Evolutionary conservation across 2,329 filamentous ascomycete species (phyloP).

Genomic region (Calonectria fujianensis): DNA sequence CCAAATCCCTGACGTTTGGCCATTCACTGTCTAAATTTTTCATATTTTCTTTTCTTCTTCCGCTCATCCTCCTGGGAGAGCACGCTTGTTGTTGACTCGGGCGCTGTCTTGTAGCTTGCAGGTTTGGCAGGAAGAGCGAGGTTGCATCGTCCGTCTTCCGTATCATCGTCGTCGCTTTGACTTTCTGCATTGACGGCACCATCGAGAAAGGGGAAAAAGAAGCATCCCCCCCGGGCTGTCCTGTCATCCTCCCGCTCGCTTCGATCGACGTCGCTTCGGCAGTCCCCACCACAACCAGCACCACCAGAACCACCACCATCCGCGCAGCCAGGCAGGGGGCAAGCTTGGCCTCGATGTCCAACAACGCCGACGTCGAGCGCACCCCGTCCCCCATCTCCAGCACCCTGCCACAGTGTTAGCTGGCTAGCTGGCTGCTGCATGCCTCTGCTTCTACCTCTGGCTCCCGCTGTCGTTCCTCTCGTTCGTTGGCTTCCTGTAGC

Average conservation of each 20-base stretch:
- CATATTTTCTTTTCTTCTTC: neutral
- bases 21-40: constrained; percentile 14
- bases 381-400: constrained; percentile 43
- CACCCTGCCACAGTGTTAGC: constrained; percentile 21
- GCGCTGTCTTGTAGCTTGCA: neutral
- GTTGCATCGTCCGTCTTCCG: constrained; percentile 19
- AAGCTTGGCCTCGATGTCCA: constrained; percentile 48
- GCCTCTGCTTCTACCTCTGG: constrained; percentile 21
- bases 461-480: neutral
- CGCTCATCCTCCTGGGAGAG: constrained; percentile 10
- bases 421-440: constrained; percentile 20
- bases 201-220: constrained; percentile 37
- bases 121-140: neutral
- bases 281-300: constrained; percentile 43
- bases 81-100: constrained; percentile 23
- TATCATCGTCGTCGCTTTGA: constrained; percentile 12
- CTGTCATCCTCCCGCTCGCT: constrained; percentile 43
- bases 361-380: constrained; percentile 42
- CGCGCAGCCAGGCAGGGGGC: constrained; percentile 52
- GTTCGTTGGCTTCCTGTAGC: constrained; percentile 25
- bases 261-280: constrained; percentile 43
- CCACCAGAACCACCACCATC: constrained; percentile 53
- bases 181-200: constrained; percentile 22
- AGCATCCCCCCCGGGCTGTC: constrained; percentile 35
- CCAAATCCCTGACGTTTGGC: neutral